These are phyloP conservation scores for Phytophthora boehmeriae DNA, from an alignment of 352 stramenopile species.

Conservation along the genomic window DNA sequence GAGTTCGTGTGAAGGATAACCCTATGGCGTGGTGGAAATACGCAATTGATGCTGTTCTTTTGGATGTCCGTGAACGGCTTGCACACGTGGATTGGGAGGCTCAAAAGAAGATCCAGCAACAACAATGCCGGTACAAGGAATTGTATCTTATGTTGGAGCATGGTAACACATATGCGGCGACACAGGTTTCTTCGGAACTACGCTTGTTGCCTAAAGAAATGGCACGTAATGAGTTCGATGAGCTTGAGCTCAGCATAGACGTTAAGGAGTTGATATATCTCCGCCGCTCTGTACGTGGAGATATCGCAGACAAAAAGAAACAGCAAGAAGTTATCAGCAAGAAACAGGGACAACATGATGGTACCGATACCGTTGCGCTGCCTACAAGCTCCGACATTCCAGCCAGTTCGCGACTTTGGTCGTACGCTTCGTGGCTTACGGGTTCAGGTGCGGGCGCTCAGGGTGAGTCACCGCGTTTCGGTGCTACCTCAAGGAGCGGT, in stretches of 20 bases:
- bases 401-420: constrained; percentile 63
- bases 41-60: constrained; percentile 70
- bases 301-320: constrained; percentile 49
- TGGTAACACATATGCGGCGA: constrained; percentile 32
- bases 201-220: constrained; percentile 54
- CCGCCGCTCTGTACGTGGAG: constrained; percentile 52
- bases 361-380: constrained; percentile 2
- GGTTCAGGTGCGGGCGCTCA: constrained; percentile 23
- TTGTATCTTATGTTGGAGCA: constrained; percentile 55
- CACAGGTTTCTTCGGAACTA: constrained; percentile 48
- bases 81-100: constrained; percentile 73
- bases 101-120: constrained; percentile 37
- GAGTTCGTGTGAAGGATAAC: constrained; percentile 48
- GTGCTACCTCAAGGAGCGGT: constrained; percentile 2
- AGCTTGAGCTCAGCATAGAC: constrained; percentile 73
- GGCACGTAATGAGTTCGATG: constrained; percentile 53
- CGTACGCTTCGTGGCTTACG: constrained; percentile 77
- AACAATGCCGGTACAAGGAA: constrained; percentile 62
- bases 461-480: constrained; percentile 9
- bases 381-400: constrained; percentile 29
- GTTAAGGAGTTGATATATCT: constrained; percentile 74
- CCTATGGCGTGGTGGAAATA: constrained; percentile 76
- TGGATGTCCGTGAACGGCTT: constrained; percentile 76
- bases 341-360: constrained; percentile 33
- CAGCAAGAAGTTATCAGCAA: constrained; percentile 37